Base-by-base conservation (phyloP, 2,329 filamentous ascomycete species). In the Talaromyces piceae region DNA sequence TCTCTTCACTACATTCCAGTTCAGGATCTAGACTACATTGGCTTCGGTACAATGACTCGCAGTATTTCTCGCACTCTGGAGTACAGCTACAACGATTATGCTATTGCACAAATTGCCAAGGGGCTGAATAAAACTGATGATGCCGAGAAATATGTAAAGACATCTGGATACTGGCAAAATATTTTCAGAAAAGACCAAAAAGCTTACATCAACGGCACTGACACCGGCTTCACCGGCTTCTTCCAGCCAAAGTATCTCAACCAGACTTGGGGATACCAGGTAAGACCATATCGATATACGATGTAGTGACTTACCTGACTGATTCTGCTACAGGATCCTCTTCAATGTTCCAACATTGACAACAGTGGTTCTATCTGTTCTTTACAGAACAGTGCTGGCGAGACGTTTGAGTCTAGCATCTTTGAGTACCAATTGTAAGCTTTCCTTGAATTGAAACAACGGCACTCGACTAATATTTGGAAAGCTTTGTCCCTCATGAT, bases 81-180 rank as follows among this genome's bases (percentile, higher is more conserved):
- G 63, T 88, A 89, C 61, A 78, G 82, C n/a, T 88, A 88, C 64
- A 81, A 88, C 59, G 86, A 88, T 66, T 88, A 80, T 59, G 77
- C 76, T 54, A 78, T 86, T 46, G 70, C 80, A 0, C 72, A 81
- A 43, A 77, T 87, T 28, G 82, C 82, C 0, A 72, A 71, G 3
- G 73, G 71, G 0, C 63, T 86, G 13, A 78, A 77, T 7, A 74
- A 77, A 13, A 71, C 68, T 5, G 66, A 61, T 0, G 82, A 84
- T 37, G 68, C 71, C 13, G 72, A 77, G 49, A 56, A 56, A 22
- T 56, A 54, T 12, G 54, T 60, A 20, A 56, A 58, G 30, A 58
- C 56, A 2, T 1, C 77, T 79, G 0, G 79, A 79, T 54, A 70
- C 61, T 88, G 85, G 84, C 72, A 75, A 56, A 87, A 86, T 53